Evolutionary conservation across 345 rosid genomes (phyloP).

Genomic region (Leavenworthia alabamica): DNA sequence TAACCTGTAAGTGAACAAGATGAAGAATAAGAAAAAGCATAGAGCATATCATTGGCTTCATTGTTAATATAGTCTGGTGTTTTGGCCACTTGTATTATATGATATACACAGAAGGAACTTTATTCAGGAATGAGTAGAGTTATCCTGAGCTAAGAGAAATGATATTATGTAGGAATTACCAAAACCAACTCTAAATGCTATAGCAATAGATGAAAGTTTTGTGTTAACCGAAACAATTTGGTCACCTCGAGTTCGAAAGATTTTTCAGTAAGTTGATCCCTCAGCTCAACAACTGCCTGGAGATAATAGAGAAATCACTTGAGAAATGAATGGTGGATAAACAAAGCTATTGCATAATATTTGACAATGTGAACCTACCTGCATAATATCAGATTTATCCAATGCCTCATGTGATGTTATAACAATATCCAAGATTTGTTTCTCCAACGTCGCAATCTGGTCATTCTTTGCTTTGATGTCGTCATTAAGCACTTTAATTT

Average conservation of each 20-base stretch:
- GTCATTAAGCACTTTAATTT: conserved; percentile 53
- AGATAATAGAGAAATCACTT: conserved; percentile 29
- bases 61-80: not conserved
- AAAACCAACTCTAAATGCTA: conserved; percentile 6
- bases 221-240: not conserved
- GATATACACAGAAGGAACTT: not conserved
- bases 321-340: conserved; percentile 9
- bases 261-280: conserved; percentile 78
- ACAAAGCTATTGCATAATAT: not conserved
- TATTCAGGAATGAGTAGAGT: not conserved
- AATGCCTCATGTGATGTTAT: conserved; percentile 47
- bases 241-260: conserved; percentile 93
- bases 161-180: not conserved
- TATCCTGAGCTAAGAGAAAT: not conserved
- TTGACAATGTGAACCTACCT: conserved; percentile 40
- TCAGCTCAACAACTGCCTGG: conserved; percentile 73
- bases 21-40: not conserved
- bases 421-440: conserved; percentile 64
- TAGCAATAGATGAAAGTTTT: conserved; percentile 7
- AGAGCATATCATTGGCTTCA: not conserved
- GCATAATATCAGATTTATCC: conserved; percentile 58
- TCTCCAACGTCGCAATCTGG: conserved; percentile 70
- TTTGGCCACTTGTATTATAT: not conserved
- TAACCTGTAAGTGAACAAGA: conserved; percentile 57
- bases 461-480: conserved; percentile 75